A percentile compares a stretch with the other conserved stretches of the same genome.
These are phyloP conservation scores for Dactylellina cionopaga DNA, from an alignment of 2,329 filamentous ascomycete genomes.

Conservation along the genomic window DNA sequence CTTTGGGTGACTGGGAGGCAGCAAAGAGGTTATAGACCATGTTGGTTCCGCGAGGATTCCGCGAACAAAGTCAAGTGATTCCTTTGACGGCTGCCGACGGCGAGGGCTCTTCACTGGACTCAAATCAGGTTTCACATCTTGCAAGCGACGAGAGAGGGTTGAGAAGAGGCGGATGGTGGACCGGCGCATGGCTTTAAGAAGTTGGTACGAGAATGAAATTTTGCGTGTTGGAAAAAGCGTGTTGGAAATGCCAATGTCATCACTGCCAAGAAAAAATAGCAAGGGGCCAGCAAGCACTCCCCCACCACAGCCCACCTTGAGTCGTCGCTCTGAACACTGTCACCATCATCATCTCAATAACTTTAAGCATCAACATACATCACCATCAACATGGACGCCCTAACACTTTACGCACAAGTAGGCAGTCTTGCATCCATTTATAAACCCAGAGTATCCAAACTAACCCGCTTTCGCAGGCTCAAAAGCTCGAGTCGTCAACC, in stretches of 20 bases:
- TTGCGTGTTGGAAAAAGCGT: constrained; percentile 42
- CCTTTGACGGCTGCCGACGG: constrained; percentile 19
- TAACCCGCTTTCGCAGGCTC: constrained; percentile 71
- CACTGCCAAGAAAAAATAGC: constrained; percentile 35
- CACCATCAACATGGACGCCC: constrained; percentile 57
- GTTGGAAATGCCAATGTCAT: constrained; percentile 38
- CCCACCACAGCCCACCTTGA: constrained; percentile 8
- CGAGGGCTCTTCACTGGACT: neutral
- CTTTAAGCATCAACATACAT: neutral
- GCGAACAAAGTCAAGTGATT: constrained; percentile 35
- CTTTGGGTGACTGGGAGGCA: constrained; percentile 53
- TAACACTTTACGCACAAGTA: constrained; percentile 55
- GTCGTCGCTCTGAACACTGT: neutral
- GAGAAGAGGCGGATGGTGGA: constrained; percentile 36
- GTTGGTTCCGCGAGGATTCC: constrained; percentile 73
- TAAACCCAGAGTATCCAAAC: constrained; percentile 36
- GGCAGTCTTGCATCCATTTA: neutral
- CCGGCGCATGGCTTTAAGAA: constrained; percentile 29
- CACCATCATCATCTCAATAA: constrained; percentile 13
- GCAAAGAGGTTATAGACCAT: constrained; percentile 72
- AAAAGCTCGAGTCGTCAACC: constrained; percentile 80
- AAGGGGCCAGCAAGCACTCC: neutral
- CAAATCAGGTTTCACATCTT: constrained; percentile 6
- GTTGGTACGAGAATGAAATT: neutral
- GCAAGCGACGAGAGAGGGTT: constrained; percentile 8